Evolutionary conservation across 2,329 filamentous ascomycete genomes (phyloP), one percentile per base, ranked within the genome.

Genomic region (Aspergillus sclerotialis): DNA sequence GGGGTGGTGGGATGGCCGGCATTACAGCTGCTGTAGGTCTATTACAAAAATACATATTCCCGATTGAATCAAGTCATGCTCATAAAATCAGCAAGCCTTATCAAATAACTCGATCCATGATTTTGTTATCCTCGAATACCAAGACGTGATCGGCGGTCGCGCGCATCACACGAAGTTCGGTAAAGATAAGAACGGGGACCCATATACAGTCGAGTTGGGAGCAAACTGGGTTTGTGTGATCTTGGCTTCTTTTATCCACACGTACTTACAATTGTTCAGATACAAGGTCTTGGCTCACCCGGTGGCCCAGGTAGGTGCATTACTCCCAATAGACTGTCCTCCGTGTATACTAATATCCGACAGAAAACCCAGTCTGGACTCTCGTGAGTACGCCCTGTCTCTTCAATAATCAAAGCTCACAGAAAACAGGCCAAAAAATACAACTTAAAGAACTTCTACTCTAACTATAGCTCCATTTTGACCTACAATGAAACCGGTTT

Each of bases 41-140:
- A n/a, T n/a, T n/a, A n/a, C n/a, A n/a, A n/a, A n/a, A n/a, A n/a
- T n/a, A n/a, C n/a, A n/a, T n/a, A n/a, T n/a, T n/a, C n/a, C n/a
- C n/a, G n/a, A n/a, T n/a, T n/a, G n/a, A n/a, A n/a, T n/a, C n/a
- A n/a, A n/a, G n/a, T n/a, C 6, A 30, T 34, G 15, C 38, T 42
- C 7, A 47, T 15, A 4, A 7, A 5, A 31, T 26, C 39, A 70
- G 67, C 76, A 83, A 66, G 69, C 78, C 3, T 55, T 84, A 5
- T 57, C 67, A 4, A 80, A 83, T 35, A 68, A 70, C 2, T 80
- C 76, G 0, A 61, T 83, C 5, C 60, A 66, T 0, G 78, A 84
- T 39, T 83, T 84, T 38, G 34, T 83, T 6, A 77, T 84, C 30
- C 55, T 84, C 3, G 80, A 84, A 40, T 75, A 77, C 39, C 76